Percentiles rank a stretch among this genome's conserved stretches.
Conservation (phyloP, 257 asterid species). For the Salvia hispanica region DNA sequence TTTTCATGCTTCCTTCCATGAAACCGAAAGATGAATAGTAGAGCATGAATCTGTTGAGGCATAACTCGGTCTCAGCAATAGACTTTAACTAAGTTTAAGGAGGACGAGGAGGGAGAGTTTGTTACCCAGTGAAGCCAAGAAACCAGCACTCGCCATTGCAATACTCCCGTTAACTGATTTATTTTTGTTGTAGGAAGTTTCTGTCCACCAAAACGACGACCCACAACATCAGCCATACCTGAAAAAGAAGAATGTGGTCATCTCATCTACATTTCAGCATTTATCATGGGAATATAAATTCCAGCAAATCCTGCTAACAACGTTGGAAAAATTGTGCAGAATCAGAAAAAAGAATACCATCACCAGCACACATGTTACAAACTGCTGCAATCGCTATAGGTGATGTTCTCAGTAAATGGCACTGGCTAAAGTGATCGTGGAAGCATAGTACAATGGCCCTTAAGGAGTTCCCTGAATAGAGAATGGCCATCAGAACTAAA, state of each 20-base stretch:
- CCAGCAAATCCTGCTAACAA: not conserved
- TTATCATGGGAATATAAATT: not conserved
- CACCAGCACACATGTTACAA: conserved; percentile 96
- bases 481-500: conserved; percentile 12
- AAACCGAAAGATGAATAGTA: conserved; percentile 81
- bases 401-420: conserved; percentile 81
- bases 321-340: not conserved
- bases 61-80: conserved; percentile 28
- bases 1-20: conserved; percentile 56
- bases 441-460: conserved; percentile 92
- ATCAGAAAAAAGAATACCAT: conserved; percentile 51
- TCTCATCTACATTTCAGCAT: not conserved
- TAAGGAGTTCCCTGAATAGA: conserved; percentile 80
- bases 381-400: conserved; percentile 84
- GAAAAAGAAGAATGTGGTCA: conserved; percentile 24
- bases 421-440: conserved; percentile 73
- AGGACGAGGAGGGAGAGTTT: conserved; percentile 25
- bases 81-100: not conserved
- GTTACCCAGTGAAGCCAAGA: conserved; percentile 85
- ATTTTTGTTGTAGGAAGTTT: conserved; percentile 83
- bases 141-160: conserved; percentile 80
- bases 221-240: conserved; percentile 89
- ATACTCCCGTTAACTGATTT: conserved; percentile 74
- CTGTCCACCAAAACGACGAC: conserved; percentile 74
- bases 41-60: conserved; percentile 68